phyloP scores from a whole-genome alignment of 352 stramenopile genomes.

The Achlya hypogyna region DNA sequence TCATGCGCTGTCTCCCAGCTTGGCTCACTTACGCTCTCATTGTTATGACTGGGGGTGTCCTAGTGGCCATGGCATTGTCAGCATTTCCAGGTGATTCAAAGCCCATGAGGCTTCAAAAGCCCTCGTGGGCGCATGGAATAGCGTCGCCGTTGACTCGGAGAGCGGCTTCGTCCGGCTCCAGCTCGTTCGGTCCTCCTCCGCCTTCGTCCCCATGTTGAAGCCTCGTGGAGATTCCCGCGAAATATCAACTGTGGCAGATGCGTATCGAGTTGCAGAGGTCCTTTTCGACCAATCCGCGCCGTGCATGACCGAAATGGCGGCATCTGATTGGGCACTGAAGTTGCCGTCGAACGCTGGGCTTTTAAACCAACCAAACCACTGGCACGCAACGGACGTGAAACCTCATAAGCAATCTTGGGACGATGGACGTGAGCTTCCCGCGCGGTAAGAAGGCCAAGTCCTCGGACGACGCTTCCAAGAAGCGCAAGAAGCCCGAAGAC shows the following conservation, averaged over 20 bases:
- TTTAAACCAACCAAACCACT: constrained; percentile 20
- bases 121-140: too few relatives aligned
- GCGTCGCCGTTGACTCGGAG: too few relatives aligned
- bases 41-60: too few relatives aligned
- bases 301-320: not conserved
- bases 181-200: too few relatives aligned
- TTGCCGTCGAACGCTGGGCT: not conserved
- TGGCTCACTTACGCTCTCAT: too few relatives aligned
- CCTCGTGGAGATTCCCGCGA: not conserved
- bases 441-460: constrained; percentile 34
- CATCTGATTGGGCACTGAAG: constrained; percentile 7
- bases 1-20: too few relatives aligned
- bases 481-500: constrained; percentile 22
- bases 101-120: too few relatives aligned
- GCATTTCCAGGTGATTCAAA: too few relatives aligned
- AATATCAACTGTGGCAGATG: not conserved
- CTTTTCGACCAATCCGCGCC: not conserved
- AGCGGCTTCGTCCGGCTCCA: too few relatives aligned
- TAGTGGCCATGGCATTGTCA: too few relatives aligned
- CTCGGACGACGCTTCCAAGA: constrained; percentile 23
- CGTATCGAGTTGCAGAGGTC: not conserved
- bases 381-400: constrained; percentile 5
- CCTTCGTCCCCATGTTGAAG: not conserved
- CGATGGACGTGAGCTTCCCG: constrained; percentile 21
- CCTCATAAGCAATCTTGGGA: constrained; percentile 6